Percentiles rank a stretch among this genome's conserved stretches.
Conservation (phyloP, 768 basidiomycete species). For the Myochromella boudieri region DNA sequence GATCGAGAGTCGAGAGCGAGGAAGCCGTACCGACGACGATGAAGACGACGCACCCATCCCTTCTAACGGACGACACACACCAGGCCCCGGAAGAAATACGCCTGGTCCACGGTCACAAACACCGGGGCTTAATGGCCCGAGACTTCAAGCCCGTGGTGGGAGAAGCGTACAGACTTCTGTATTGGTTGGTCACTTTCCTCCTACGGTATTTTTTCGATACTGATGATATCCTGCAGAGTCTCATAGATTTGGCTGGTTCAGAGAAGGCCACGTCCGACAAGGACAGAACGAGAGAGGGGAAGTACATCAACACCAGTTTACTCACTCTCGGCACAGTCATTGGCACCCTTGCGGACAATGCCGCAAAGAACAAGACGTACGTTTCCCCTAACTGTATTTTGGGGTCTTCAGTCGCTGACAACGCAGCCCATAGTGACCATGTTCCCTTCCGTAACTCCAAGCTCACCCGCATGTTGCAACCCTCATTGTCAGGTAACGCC, state of each 20-base stretch:
- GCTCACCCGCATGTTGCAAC: conserved; percentile 90
- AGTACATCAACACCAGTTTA: conserved; percentile 94
- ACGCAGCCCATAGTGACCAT: conserved; percentile 58
- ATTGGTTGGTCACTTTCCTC: conserved; percentile 44
- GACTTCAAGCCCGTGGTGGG: conserved; percentile 76
- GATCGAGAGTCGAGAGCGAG: conserved; percentile 80
- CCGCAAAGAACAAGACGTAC: conserved; percentile 71
- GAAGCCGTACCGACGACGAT: conserved; percentile 22
- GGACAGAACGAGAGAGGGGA: conserved; percentile 93
- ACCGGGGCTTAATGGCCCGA: conserved; percentile 50
- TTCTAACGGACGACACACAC: conserved; percentile 28
- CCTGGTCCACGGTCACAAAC: conserved; percentile 44
- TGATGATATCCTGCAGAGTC: conserved; percentile 49
- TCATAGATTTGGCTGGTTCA: conserved; percentile 95
- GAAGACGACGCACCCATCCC: conserved; percentile 40
- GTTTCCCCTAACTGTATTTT: conserved; percentile 17
- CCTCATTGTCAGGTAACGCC: conserved; percentile 92
- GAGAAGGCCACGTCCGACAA: conserved; percentile 96
- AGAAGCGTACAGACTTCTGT: conserved; percentile 78
- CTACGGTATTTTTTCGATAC: neutral
- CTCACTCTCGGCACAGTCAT: conserved; percentile 94
- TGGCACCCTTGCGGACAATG: conserved; percentile 86
- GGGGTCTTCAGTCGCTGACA: too few relatives aligned
- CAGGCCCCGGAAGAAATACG: conserved; percentile 36
- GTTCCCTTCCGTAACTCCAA: conserved; percentile 96